Conservation (phyloP, 2,329 filamentous ascomycete genomes). For the Sclerotinia sclerotiorum region DNA sequence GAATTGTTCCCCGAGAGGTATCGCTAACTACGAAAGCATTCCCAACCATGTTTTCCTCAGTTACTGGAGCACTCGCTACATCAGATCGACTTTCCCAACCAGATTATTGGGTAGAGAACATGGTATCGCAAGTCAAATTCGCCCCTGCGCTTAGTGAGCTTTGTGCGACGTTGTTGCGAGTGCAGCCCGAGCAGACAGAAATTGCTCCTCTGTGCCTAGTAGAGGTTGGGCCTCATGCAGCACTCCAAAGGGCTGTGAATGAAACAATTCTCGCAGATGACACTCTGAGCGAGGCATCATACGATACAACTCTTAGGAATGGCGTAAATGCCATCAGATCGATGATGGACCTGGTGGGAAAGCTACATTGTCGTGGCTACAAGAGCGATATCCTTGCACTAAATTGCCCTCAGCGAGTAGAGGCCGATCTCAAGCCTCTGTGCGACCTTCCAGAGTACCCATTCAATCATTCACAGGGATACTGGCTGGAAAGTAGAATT, state of each 20-base stretch:
- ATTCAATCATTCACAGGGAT: constrained; percentile 52
- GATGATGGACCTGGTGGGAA: background rate
- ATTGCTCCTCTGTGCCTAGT: constrained; percentile 25
- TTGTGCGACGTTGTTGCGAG: no score
- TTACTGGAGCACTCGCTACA: constrained; percentile 17
- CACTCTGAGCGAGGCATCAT: background rate
- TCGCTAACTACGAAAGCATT: background rate
- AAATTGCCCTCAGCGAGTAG: background rate
- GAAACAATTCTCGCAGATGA: no score
- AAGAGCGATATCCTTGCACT: background rate
- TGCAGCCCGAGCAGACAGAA: background rate
- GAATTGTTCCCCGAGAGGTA: background rate
- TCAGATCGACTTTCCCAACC: constrained; percentile 18
- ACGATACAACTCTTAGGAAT: background rate
- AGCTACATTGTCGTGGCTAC: constrained; percentile 4
- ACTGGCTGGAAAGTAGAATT: constrained; percentile 54
- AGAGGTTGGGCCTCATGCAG: constrained; percentile 42
- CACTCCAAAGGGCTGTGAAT: constrained; percentile 39
- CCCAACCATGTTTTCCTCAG: constrained; percentile 19
- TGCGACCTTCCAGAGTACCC: constrained; percentile 51
- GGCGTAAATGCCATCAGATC: background rate
- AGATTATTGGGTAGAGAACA: constrained; percentile 48
- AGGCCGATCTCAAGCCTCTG: constrained; percentile 31
- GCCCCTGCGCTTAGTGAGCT: no score
- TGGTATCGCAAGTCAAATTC: constrained; percentile 48